Evolutionary conservation across 176 grass and related monocot species (phyloP), one percentile per base, ranked within the genome.

Genomic region (Zizania latifolia): DNA sequence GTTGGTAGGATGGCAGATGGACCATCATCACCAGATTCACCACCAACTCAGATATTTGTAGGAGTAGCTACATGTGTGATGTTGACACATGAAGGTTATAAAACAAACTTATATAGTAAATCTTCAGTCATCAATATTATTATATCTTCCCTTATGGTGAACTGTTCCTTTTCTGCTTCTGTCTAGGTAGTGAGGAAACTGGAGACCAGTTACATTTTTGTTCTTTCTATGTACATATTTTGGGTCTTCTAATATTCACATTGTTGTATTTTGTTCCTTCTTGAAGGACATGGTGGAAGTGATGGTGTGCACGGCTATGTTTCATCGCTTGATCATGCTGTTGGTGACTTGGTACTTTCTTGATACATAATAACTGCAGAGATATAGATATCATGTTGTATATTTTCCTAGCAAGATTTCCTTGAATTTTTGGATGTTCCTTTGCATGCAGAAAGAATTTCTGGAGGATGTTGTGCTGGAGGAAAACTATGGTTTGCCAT

Each of bases 251-350:
- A 53, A 79, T 68, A 21, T 74, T 65, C 10, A 51, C 37, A 22
- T 74, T 76, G 24, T 65, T 41, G 9, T 67, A 68, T 74, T 66
- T 74, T 74, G 7, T 83, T 26, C 62, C 4, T 62, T 33, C 43
- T 74, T 53, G 2, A 66, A 97, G 94, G 94, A 50, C 94, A 93
- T 65, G 94, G 94, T 22, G 94, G 94, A 75, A 97, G 94, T 81
- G 94, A 97, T 83, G 86, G 83, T 10, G 84, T 87, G 56, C 94
- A 97, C 83, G 91, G 94, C 63, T 97, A 97, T 85, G 94, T 97
- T 76, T 89, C 89, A 11, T 97, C 94, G 1, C 88, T 97, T 85
- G 91, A 97, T 89, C 83, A 97, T 74, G 91, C 83, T 61, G 78
- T 97, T 46, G 71, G 67, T 37, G 94, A 93, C 39, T 91, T 97